Evolutionary conservation across 2,329 filamentous ascomycete genomes (phyloP), one percentile per base, ranked within the genome.

Genomic region (Pseudogymnoascus verrucosus): DNA sequence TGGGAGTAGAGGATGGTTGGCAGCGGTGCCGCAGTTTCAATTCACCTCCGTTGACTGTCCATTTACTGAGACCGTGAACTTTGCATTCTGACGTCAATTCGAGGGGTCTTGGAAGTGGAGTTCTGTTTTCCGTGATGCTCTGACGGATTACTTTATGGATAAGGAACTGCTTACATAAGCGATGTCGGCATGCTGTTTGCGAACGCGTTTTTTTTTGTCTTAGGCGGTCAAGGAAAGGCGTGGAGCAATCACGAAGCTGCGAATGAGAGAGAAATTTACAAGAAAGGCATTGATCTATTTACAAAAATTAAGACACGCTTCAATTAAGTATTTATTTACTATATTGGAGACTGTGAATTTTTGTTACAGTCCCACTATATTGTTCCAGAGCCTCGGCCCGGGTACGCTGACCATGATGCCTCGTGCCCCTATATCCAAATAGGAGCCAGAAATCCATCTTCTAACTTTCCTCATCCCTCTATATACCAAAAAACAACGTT

Each of bases 21-120:
- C 47, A 54, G 47, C 47, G 21, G 47, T 54, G 47, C 47, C 47
- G 47, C 47, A 6, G 26, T 54, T 5, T 54, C n/a, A 54, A 54
- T 54, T 54, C 47, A 54, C 47, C 47, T 54, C 47, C 47, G 47
- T 54, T 54, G 47, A 34, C 47, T 54, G 47, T 54, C 47, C 47
- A 54, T 54, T 54, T 54, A 54, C 47, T 54, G 47, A 54, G 47
- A 34, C 47, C 7, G 26, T 54, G 4, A 19, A 54, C 14, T 31
- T 54, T 54, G 47, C 47, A 54, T 54, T 54, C 47, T 54, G 47
- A 54, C 47, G 47, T 54, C 47, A 54, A 54, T 54, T 54, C 26
- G 47, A 54, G 47, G 47, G 47, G 47, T 34, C 47, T 54, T 31
- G 47, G 47, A 54, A 54, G 47, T 54, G 47, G 47, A 54, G 26